Base-by-base conservation (phyloP, 352 stramenopile species). In the Hyaloperonospora arabidopsidis region DNA sequence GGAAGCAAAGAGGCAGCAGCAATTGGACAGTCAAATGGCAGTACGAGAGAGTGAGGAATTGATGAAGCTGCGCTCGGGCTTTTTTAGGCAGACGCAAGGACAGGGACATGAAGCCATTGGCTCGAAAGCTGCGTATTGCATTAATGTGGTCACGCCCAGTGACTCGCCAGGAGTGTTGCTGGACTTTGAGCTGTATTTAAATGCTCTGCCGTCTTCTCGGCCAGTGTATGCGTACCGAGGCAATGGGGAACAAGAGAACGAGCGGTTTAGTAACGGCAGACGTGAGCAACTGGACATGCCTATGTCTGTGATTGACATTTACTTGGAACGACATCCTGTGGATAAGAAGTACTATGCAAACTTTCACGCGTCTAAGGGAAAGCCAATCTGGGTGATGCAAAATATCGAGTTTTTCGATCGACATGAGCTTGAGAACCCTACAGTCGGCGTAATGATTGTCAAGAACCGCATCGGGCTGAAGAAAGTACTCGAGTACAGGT, bases 371-470 rank as follows among this genome's bases (percentile, higher is more conserved):
- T 76, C 78, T 6, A 61, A 59, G 12, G 71, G 87, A 38, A 91
- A 91, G 59, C 74, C 72, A 18, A 86, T 91, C 49, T 91, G 81
- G 81, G 86, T 91, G 75, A 86, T 91, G 79, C 76, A 87, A 56
- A 88, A 91, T 60, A 74, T 83, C 49, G 78, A 91, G 57, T 88
- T 87, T 53, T 91, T 91, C 38, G 81, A 91, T 45, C 73, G 79
- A 41, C 81, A 91, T 52, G 81, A 91, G 49, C 61, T 91, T 32
- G 55, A 64, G 14, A 72, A 86, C 44, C 81, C 81, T 7, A 74
- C 67, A 17, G 74, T 91, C 6, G 81, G 81, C 18, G 78, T 91
- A n/a, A 84, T 91, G 66, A 77, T 91, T 45, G 79, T 87, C 32
- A 91, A 91, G 58, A 91, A 88, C 41, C 74, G 78, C 34, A 84